A percentile compares a stretch with the other conserved stretches of the same genome.
Evolutionary conservation across 2,329 filamentous ascomycete genomes (phyloP).

Genomic region (Gyromitra esculenta): DNA sequence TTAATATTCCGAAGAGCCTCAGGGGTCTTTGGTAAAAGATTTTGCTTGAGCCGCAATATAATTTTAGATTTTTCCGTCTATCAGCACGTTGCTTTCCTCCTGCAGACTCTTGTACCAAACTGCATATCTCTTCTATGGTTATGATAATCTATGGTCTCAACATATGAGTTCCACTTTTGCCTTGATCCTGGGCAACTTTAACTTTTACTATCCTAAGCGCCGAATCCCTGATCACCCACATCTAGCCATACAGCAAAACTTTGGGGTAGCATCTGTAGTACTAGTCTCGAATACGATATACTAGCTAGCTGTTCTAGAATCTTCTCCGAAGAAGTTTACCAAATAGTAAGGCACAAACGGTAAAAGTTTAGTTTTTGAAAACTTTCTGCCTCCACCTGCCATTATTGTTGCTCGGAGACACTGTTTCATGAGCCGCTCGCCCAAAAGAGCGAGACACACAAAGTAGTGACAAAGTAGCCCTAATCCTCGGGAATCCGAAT

Average conservation of each 20-base stretch:
- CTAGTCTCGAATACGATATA: background rate
- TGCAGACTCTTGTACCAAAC: background rate
- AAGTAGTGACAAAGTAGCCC: background rate
- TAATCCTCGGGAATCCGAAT: background rate
- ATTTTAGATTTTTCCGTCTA: background rate
- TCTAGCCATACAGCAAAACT: background rate
- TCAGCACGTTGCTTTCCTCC: background rate
- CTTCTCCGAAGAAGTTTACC: background rate
- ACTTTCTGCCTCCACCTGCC: background rate
- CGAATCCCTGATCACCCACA: background rate
- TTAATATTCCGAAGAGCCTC: background rate
- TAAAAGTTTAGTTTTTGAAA: background rate
- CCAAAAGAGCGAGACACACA: constrained; percentile 17
- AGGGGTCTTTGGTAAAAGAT: background rate
- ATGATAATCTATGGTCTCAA: background rate
- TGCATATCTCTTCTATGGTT: background rate
- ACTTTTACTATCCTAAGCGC: constrained; percentile 1
- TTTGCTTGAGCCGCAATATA: background rate
- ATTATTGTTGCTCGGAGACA: background rate
- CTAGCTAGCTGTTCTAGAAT: background rate
- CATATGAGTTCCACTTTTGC: background rate
- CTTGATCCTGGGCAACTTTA: background rate
- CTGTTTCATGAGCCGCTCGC: constrained; percentile 32
- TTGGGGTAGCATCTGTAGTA: background rate
- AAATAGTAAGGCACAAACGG: background rate